These are phyloP conservation scores for Ceratocystis diversiconidia DNA, from an alignment of 2,329 filamentous ascomycete genomes.

Conservation along the genomic window DNA sequence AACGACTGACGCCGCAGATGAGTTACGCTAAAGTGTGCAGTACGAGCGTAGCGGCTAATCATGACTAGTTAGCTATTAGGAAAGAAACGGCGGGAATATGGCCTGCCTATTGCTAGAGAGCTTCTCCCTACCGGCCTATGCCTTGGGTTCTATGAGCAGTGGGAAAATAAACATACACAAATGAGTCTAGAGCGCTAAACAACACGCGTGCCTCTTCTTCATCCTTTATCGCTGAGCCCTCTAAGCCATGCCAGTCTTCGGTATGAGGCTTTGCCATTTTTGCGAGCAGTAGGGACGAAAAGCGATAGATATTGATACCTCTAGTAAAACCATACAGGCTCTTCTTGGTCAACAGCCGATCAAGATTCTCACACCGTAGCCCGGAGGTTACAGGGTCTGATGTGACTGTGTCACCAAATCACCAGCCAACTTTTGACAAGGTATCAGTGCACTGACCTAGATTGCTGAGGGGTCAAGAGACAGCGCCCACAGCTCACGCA, in stretches of 20 bases:
- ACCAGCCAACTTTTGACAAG: not conserved
- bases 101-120: not conserved
- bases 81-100: not conserved
- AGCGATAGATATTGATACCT: not conserved
- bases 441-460: not conserved
- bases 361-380: not conserved
- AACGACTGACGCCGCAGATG: slow-evolving; percentile 84
- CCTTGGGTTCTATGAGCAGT: not conserved
- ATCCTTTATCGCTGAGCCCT: slow-evolving; percentile 31
- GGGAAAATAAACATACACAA: slow-evolving; percentile 45
- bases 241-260: slow-evolving; percentile 16
- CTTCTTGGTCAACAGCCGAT: not conserved
- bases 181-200: slow-evolving; percentile 74
- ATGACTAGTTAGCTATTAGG: not conserved
- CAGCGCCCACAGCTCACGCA: not conserved
- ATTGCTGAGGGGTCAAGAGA: not conserved
- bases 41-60: slow-evolving; percentile 64
- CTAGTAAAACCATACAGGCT: not conserved
- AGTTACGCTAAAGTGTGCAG: slow-evolving; percentile 79
- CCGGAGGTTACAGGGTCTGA: not conserved
- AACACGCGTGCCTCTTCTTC: slow-evolving; percentile 70
- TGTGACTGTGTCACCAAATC: not conserved
- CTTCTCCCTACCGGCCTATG: not conserved
- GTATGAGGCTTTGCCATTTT: not conserved
- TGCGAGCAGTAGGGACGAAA: not conserved